Base-by-base conservation (phyloP, 768 basidiomycete species). In the Lactifluus echinatus region DNA sequence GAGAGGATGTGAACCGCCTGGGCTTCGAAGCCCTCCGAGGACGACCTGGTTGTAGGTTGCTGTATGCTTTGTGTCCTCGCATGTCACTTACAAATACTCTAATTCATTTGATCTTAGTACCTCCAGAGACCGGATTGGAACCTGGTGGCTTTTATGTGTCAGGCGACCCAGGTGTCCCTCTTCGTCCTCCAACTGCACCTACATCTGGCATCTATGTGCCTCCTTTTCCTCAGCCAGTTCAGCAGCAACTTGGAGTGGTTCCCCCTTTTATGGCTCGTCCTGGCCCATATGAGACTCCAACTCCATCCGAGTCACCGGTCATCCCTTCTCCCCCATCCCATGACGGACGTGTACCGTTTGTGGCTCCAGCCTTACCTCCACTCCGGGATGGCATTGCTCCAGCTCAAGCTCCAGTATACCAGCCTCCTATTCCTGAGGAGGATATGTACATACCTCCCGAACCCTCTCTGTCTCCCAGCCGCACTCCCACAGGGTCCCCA, bases 1-100 rank as follows among this genome's bases (percentile, higher is more conserved):
- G 73, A 29, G 70, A 73, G 3, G 76, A 74, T 37, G 53, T 78
- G 42, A 74, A 76, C 31, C 74, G 78, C 43, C 59, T 84, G 21
- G 52, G 51, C 42, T 7, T 24, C 15, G 1, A n/a, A n/a, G n/a
- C n/a, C n/a, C n/a, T 42, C 5, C 58, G 57, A 54, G 57, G 52
- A 36, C 52, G 52, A 36, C 52, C 46, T 39, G 26, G 14, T 19
- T 59, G 58, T 59, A 45, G 8, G 33, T 55, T 31, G 0, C 28
- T 28, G 8, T 36, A 36, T 7, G 26, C 7, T n/a, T 11, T 31
- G 10, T n/a, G 1, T 23, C 12, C 8, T 14, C 1, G 12, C 28
- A 40, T 34, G 5, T 76, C 24, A 21, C 59, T 44, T 28, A 44
- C 43, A 24, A 28, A 19, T 15, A 15, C 6, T 28, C 26, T 23